Evolutionary conservation across 768 basidiomycete species (phyloP), one percentile per base, ranked within the genome.

Genomic region (Rhodotorula kratochvilovae): DNA sequence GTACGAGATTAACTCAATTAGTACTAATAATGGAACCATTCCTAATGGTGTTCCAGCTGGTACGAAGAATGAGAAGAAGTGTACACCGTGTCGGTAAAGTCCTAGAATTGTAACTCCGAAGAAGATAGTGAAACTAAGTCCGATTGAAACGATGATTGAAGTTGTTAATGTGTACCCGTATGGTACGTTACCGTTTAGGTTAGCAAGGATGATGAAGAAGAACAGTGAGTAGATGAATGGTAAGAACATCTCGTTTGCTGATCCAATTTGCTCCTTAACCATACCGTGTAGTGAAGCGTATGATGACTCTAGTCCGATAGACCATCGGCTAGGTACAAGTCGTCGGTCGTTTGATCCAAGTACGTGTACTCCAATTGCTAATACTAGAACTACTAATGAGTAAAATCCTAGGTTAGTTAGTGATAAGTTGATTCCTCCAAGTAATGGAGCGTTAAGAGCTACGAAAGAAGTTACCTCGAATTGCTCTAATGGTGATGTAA

Each of bases 1-100:
- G 64, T 77, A 77, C 64, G 75, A 76, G 36, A 77, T 70, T 75
- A 76, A 76, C 72, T 77, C 77, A 67, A 77, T 77, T 59, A 76
- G 66, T 59, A 74, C 75, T 76, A 76, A 63, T 72, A 77, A 74
- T 63, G 77, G 75, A 42, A 74, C 77, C 72, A 77, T 72, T 66
- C 72, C 66, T 71, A 77, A 62, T 68, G 75, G 76, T 68, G 72
- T 76, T 64, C 75, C 75, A 58, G 62, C 56, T 53, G 76, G 75
- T 54, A 76, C 68, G 63, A 76, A 74, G 72, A 68, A 76, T 58
- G 74, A 62, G 70, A 77, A 76, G 75, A 76, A 77, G 66, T 76
- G 66, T 42, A 77, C 51, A 63, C 67, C 68, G 63, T 77, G 77
- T 72, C 53, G 68, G 71, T 66, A 57, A 50, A 77, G 67, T 64